These are phyloP conservation scores for Phialophora chinensis DNA, from an alignment of 2,329 filamentous ascomycete species.

Conservation along the genomic window DNA sequence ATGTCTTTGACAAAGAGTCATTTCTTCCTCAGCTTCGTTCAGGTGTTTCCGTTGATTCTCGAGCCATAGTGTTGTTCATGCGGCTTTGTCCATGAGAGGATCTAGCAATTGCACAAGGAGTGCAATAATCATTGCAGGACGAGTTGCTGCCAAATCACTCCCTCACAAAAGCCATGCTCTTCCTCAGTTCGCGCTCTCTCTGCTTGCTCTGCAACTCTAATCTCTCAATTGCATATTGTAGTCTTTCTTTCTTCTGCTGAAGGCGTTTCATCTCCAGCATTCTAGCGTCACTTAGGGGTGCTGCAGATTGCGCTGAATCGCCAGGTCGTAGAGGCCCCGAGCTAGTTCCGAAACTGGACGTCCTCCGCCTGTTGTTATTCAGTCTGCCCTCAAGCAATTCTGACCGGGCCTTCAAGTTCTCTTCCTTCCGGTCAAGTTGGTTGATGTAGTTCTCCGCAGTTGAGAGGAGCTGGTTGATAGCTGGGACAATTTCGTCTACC, in stretches of 20 bases:
- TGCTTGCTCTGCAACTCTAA: conserved; percentile 86
- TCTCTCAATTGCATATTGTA: conserved; percentile 85
- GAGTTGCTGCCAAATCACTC: conserved; percentile 23
- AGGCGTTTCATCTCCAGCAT: conserved; percentile 70
- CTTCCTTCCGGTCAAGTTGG: conserved; percentile 80
- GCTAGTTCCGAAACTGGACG: conserved; percentile 28
- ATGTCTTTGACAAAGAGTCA: background rate
- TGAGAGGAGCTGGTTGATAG: conserved; percentile 76
- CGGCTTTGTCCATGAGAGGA: background rate
- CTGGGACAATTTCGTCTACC: conserved; percentile 87
- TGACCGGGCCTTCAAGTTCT: conserved; percentile 79
- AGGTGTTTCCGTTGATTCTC: background rate
- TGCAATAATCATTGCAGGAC: background rate
- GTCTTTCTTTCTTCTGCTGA: conserved; percentile 79
- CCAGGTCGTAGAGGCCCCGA: conserved; percentile 32
- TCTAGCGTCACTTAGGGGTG: conserved; percentile 47
- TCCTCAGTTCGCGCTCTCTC: conserved; percentile 71
- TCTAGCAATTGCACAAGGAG: background rate
- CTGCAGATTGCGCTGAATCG: conserved; percentile 30
- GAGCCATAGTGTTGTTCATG: background rate
- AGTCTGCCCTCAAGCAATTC: conserved; percentile 81
- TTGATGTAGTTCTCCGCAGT: conserved; percentile 84
- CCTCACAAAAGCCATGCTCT: conserved; percentile 67
- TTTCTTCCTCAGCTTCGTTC: background rate
- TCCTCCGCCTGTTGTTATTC: conserved; percentile 50